A percentile compares a stretch with the other conserved stretches of the same genome.
Evolutionary conservation across 768 basidiomycete species (phyloP).

Genomic region (Candolleomyces eurysporus): DNA sequence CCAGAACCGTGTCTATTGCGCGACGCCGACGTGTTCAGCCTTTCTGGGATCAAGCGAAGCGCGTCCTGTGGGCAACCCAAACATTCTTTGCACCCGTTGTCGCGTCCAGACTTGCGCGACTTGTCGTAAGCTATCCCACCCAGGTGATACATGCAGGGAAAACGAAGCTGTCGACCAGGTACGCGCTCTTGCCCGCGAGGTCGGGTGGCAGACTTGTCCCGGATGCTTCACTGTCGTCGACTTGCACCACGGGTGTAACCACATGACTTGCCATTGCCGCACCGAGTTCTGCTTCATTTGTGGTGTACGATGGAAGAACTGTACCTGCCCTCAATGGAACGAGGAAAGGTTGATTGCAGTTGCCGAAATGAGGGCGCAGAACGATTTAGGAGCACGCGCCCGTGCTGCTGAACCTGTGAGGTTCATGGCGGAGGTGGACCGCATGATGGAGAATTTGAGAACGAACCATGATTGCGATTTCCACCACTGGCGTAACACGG

Average conservation of each 20-base stretch:
- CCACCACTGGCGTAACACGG: slow-evolving; percentile 43
- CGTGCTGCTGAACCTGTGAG: slow-evolving; percentile 30
- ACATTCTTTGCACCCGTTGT: slow-evolving; percentile 8
- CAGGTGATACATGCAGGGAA: slow-evolving; percentile 9
- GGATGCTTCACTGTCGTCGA: slow-evolving; percentile 57
- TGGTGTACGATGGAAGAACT: slow-evolving; percentile 59
- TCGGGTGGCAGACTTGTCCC: slow-evolving; percentile 65
- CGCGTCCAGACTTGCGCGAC: slow-evolving; percentile 8
- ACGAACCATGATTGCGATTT: slow-evolving; percentile 51
- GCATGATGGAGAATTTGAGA: slow-evolving; percentile 37
- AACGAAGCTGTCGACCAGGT: slow-evolving; percentile 42
- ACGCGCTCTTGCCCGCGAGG: slow-evolving; percentile 39
- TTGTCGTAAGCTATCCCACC: slow-evolving; percentile 13
- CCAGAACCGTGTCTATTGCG: slow-evolving; percentile 17
- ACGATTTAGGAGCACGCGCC: slow-evolving; percentile 34
- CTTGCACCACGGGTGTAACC: slow-evolving; percentile 55
- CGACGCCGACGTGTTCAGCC: slow-evolving; percentile 14
- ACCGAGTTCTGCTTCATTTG: slow-evolving; percentile 60
- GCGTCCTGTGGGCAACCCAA: not conserved
- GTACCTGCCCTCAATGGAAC: slow-evolving; percentile 63
- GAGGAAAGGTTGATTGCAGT: slow-evolving; percentile 40
- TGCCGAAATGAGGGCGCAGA: slow-evolving; percentile 46
- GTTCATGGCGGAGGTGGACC: slow-evolving; percentile 28
- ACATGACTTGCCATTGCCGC: slow-evolving; percentile 61
- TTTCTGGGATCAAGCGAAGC: slow-evolving; percentile 13